Conservation (phyloP, 257 asterid species). For the Rhazya stricta region DNA sequence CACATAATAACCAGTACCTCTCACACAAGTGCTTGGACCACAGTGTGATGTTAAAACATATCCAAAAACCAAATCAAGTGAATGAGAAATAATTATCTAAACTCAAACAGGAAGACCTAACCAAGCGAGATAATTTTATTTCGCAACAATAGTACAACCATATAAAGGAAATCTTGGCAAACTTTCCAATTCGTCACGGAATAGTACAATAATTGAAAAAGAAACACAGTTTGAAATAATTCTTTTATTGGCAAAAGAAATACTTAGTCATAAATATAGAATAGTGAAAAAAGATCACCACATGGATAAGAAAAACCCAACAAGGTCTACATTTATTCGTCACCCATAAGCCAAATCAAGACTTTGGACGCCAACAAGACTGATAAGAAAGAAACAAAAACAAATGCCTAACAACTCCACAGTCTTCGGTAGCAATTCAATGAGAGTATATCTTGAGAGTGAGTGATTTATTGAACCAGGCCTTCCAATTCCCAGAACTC, state of each 20-base stretch:
- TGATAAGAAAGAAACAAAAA: not conserved
- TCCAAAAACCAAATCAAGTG: too few species aligned
- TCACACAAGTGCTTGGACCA: too few species aligned
- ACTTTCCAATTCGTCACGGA: not conserved
- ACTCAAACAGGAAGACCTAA: not conserved
- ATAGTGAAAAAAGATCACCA: not conserved
- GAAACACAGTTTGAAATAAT: not conserved
- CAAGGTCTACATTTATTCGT: not conserved
- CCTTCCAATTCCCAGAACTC: constrained; percentile 51
- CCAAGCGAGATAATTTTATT: not conserved
- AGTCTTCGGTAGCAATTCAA: constrained; percentile 20
- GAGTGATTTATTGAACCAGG: constrained; percentile 81
- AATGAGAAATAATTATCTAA: not conserved
- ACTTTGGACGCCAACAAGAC: not conserved
- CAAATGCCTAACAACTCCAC: not conserved
- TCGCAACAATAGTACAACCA: not conserved
- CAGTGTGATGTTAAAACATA: too few species aligned
- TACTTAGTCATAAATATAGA: not conserved
- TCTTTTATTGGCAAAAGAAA: not conserved
- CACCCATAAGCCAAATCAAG: not conserved
- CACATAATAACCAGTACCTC: too few species aligned
- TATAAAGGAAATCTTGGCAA: not conserved
- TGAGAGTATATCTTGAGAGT: constrained; percentile 58
- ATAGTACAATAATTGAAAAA: not conserved
- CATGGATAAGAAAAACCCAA: not conserved